A percentile compares a stretch with the other conserved stretches of the same genome.
Evolutionary conservation across 1,139 yeast genomes (phyloP).

Genomic region (Yamadazyma sp.): DNA sequence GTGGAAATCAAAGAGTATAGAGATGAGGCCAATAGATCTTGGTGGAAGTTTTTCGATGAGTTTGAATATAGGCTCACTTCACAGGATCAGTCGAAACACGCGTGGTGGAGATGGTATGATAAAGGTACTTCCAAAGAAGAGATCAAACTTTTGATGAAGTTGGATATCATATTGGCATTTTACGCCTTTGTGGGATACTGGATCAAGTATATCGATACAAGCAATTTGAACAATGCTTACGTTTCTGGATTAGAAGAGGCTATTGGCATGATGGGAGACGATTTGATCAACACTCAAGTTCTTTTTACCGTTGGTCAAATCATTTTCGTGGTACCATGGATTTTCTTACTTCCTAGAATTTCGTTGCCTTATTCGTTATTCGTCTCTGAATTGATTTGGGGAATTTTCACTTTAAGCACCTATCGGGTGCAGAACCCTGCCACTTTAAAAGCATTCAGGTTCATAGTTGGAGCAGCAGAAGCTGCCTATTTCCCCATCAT

Average conservation of each 20-base stretch:
- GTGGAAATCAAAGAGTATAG: constrained; percentile 21
- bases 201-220: constrained; percentile 41
- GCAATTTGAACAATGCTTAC: constrained; percentile 54
- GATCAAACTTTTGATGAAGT: constrained; percentile 37
- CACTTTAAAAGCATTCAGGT: constrained; percentile 56
- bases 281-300: constrained; percentile 52
- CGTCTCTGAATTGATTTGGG: constrained; percentile 57
- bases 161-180: constrained; percentile 45
- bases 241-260: constrained; percentile 64
- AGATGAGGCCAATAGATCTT: constrained; percentile 30
- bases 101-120: constrained; percentile 26
- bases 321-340: constrained; percentile 59
- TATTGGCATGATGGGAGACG: constrained; percentile 50
- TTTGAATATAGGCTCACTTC: constrained; percentile 26
- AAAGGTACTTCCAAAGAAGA: constrained; percentile 23
- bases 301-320: constrained; percentile 61
- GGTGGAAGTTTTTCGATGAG: constrained; percentile 33
- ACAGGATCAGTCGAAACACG: constrained; percentile 14
- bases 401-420: constrained; percentile 51
- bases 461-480: constrained; percentile 58
- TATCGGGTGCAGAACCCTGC: constrained; percentile 41
- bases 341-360: constrained; percentile 51
- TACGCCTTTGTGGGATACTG: constrained; percentile 45
- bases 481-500: constrained; percentile 61
- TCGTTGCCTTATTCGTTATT: constrained; percentile 57